Evolutionary conservation across 352 stramenopile species (phyloP), one percentile per base, ranked within the genome.

Genomic region (Thraustochytrium sp.): DNA sequence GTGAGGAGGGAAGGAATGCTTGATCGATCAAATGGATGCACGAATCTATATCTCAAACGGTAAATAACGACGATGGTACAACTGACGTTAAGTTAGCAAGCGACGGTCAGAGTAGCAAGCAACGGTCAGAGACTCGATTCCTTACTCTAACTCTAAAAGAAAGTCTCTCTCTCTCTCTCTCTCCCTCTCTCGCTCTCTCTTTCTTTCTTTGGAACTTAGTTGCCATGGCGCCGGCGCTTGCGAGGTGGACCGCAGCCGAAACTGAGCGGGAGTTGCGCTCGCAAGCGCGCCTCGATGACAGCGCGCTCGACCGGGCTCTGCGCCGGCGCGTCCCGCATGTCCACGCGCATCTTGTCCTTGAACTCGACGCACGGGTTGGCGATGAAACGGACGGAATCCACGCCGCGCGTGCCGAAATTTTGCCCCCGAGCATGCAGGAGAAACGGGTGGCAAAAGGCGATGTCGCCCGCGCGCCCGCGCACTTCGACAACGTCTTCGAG

Each of bases 381-480:
- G 86, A 93, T 92, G 73, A 93, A 89, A 13, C 90, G 89, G 51
- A 93, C 90, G 26, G 16, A 4, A 36, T 23, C 3, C 2, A 76
- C n/a, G 26, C 72, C 82, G 18, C 64, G 31, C 4, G 84, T 49
- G 1, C 89, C 89, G 9, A 92, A 86, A 53, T 93, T 92, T 62
- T 91, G 91, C 40, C 88, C 92, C 0, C 91, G 88, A n/a, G 90
- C 89, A 61, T 94, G 91, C 31, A 94, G 83, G 36, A 93, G 65
- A 59, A 94, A 92, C 18, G 91, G 91, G 68, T 94, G 91, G 42
- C 92, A 90, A 21, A 94, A 85, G 88, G 93, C 91, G 23, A 94
- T 87, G 46, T 94, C 91, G 2, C 91, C 91, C 13, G 90, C 90
- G 23, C 85, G 83, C 23, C 90, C 90, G 38, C 89, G 89, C 53